phyloP scores from a whole-genome alignment of 768 basidiomycete species.

The Pisolithus microcarpus region DNA sequence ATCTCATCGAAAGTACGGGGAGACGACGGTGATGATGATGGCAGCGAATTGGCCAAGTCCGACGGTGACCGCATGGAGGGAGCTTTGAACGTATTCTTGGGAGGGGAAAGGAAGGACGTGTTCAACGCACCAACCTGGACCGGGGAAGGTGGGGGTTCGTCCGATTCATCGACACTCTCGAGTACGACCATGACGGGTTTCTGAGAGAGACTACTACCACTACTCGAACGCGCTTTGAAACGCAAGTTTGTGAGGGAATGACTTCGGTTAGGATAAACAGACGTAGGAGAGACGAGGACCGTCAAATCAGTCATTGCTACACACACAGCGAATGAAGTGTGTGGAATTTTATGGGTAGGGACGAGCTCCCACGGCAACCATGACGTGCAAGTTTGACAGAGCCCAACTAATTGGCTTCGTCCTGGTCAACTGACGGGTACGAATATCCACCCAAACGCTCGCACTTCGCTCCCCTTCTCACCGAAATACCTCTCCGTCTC shows the following conservation, averaged over 20 bases:
- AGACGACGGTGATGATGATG: conserved; percentile 14
- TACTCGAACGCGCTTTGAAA: conserved; percentile 21
- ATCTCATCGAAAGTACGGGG: conserved; percentile 14
- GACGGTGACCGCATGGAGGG: conserved; percentile 4
- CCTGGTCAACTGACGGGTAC: conserved; percentile 20
- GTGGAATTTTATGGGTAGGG: too few relatives aligned
- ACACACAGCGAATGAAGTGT: too few relatives aligned
- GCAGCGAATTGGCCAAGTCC: conserved; percentile 2
- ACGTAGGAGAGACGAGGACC: conserved; percentile 27
- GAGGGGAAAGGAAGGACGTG: conserved; percentile 19
- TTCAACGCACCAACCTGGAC: conserved; percentile 15
- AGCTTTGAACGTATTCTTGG: conserved; percentile 22
- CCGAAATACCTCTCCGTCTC: conserved; percentile 58
- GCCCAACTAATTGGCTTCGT: too few relatives aligned
- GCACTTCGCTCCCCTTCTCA: conserved; percentile 48
- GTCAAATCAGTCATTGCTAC: conserved; percentile 26
- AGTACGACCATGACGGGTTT: conserved; percentile 27
- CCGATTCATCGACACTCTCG: conserved; percentile 18
- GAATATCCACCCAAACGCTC: conserved; percentile 59
- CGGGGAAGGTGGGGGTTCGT: conserved; percentile 20
- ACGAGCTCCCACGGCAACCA: not conserved
- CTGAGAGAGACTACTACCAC: not conserved
- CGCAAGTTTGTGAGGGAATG: conserved; percentile 20
- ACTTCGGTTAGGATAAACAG: conserved; percentile 16
- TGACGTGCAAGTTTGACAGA: too few relatives aligned